Base-by-base conservation (phyloP, 768 basidiomycete genomes). In the Termitomyces sp. region DNA sequence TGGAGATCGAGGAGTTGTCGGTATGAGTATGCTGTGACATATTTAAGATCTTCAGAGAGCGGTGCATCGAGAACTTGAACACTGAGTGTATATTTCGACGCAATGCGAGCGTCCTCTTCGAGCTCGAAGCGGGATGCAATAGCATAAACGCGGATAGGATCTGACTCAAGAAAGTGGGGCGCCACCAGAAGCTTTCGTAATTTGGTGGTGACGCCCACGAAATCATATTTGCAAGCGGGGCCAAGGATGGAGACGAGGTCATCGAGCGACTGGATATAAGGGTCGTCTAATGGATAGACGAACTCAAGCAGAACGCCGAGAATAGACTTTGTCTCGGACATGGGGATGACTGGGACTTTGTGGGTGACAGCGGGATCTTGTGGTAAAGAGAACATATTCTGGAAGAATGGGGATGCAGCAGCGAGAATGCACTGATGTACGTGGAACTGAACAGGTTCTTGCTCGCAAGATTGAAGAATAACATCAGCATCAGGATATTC, bases 21-120 rank as follows among this genome's bases (percentile, higher is more conserved):
- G 60, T 87, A 89, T 22, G 83, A 77, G 60, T 79, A 82, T n/a
- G 84, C 88, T 2, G 80, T 76, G 65, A 89, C 84, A 66, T 79
- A 73, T 60, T 80, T 80, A 57, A 86, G 74, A 56, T 88, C 88
- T 2, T 83, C 82, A 43, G 72, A 78, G 2, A 84, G 71, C 0
- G 83, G 78, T n/a, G 73, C 75, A 34, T 82, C 80, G 26, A 85
- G 71, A 53, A 88, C 64, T 54, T 81, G 74, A 28, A 76, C 65
- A 47, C 65, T 62, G 12, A 88, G 78, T 0, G 87, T 86, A 62
- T 80, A 70, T 9, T 68, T 71, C 17, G 87, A 87, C 5, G 87
- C 85, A 45, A 80, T 63, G 55, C 74, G 74, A 11, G 83, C 81
- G 64, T 88, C 87, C 30, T 81, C 77, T 44, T 84, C 79, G 15